Evolutionary conservation across 345 rosid species (phyloP).

Genomic region (Salix koriyanagi): DNA sequence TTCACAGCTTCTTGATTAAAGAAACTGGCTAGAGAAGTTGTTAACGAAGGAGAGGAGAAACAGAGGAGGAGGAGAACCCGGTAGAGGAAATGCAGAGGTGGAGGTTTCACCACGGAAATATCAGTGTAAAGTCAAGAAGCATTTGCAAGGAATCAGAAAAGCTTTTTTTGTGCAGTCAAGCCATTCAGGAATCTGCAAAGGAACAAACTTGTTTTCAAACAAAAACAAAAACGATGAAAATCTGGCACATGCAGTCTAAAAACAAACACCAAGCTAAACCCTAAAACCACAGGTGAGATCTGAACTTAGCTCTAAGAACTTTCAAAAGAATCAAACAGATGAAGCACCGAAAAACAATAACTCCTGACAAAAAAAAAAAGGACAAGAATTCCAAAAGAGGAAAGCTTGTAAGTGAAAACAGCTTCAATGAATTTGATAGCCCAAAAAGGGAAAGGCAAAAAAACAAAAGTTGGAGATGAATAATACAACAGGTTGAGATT

Average conservation of each 20-base stretch:
- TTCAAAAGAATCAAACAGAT: slow-evolving; percentile 1
- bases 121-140: slow-evolving; percentile 48
- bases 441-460: slow-evolving; percentile 1
- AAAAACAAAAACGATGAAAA: slow-evolving; percentile 6
- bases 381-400: slow-evolving; percentile 7
- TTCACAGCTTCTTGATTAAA: background rate
- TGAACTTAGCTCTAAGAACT: slow-evolving; percentile 14
- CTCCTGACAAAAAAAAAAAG: slow-evolving; percentile 13
- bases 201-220: slow-evolving; percentile 26
- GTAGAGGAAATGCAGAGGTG: slow-evolving; percentile 24
- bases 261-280: slow-evolving; percentile 6
- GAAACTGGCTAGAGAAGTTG: background rate
- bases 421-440: slow-evolving; percentile 16
- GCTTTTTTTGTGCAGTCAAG: slow-evolving; percentile 33
- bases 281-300: slow-evolving; percentile 33
- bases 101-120: slow-evolving; percentile 29
- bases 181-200: slow-evolving; percentile 53
- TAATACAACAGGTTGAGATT: slow-evolving; percentile 3
- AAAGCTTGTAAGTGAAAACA: slow-evolving; percentile 17
- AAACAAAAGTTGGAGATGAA: background rate
- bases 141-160: slow-evolving; percentile 60
- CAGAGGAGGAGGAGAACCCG: slow-evolving; percentile 13
- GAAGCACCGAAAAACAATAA: background rate
- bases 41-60: slow-evolving; percentile 16
- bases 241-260: background rate